Conservation (phyloP, 2,329 filamentous ascomycete species). For the Alternaria ventricosa region DNA sequence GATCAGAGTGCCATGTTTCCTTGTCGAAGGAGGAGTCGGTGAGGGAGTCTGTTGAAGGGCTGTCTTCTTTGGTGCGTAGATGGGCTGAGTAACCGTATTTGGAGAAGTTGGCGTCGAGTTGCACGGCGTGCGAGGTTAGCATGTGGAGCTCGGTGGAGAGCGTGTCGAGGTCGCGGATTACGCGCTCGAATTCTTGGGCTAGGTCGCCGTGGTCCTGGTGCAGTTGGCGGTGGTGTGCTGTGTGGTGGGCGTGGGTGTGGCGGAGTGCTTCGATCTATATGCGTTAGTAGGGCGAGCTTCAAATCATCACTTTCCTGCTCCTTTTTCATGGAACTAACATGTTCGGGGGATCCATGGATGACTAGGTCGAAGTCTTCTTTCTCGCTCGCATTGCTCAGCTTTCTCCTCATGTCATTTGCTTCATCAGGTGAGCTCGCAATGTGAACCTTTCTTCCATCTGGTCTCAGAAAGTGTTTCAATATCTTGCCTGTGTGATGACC, state of each 20-base stretch:
- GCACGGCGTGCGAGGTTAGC: constrained; percentile 61
- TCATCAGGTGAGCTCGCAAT: constrained; percentile 65
- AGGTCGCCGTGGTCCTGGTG: constrained; percentile 58
- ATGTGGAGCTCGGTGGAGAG: constrained; percentile 62
- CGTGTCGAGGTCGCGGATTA: constrained; percentile 60
- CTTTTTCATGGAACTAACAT: constrained; percentile 31
- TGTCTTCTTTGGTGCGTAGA: constrained; percentile 52
- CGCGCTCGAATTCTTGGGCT: constrained; percentile 64
- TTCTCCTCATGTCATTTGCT: constrained; percentile 55
- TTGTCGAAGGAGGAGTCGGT: constrained; percentile 38
- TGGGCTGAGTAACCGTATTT: constrained; percentile 69
- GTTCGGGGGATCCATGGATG: constrained; percentile 63
- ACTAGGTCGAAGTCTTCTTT: constrained; percentile 61
- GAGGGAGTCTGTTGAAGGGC: constrained; percentile 9
- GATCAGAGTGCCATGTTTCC: constrained; percentile 46
- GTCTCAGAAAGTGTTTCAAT: constrained; percentile 61
- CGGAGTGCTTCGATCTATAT: constrained; percentile 55
- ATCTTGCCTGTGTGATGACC: constrained; percentile 47
- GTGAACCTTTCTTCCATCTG: constrained; percentile 63
- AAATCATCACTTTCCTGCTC: too few relatives aligned
- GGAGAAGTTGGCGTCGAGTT: constrained; percentile 66
- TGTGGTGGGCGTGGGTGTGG: constrained; percentile 61
- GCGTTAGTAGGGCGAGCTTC: neutral
- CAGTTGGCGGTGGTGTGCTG: constrained; percentile 55
- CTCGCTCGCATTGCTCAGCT: constrained; percentile 48